Evolutionary conservation across 176 grass and related monocot genomes (phyloP).

Genomic region (sorghum (Sorghum bicolor)): Sorghum_bicolor_NCBIv3 NC_012871.2:1986501-1987000

Average conservation of each 20-base stretch:
- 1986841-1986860: background rate
- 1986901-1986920: background rate
- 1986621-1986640: no score
- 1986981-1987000: background rate
- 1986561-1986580: no score
- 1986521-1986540: no score
- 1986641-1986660: no score
- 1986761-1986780: background rate
- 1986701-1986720: background rate
- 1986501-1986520: no score
- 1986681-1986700: background rate
- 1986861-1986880: background rate
- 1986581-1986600: no score
- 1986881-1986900: background rate
- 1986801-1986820: background rate
- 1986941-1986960: background rate
- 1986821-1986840: background rate
- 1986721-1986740: background rate
- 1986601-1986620: background rate
- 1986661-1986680: background rate
- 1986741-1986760: background rate
- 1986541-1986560: no score
- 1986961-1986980: background rate
- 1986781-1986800: no score
- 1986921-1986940: constrained; percentile 21